Percentiles rank a stretch among this genome's conserved stretches.
These are phyloP conservation scores for Mortierella alpina DNA, from an alignment of 192 early-diverging fungal genomes.

Conservation along the genomic window DNA sequence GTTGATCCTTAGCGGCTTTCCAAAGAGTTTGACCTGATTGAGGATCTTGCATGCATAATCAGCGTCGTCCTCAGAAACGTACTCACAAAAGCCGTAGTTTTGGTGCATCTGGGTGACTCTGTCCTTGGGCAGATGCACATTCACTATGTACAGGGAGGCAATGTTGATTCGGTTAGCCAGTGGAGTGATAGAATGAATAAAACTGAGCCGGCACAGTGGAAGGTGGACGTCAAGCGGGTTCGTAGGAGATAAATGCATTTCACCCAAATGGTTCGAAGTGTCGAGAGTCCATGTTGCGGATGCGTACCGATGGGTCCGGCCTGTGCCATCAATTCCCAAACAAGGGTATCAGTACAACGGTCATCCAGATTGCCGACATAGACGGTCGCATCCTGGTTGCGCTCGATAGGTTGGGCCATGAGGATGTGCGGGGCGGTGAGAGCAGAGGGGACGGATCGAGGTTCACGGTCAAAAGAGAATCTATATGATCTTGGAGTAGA, in stretches of 20 bases:
- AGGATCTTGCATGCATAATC: slow-evolving; percentile 97
- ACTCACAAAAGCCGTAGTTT: slow-evolving; percentile 97
- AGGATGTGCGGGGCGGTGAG: slow-evolving; percentile 1
- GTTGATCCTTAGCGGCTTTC: slow-evolving; percentile 96
- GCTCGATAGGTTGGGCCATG: slow-evolving; percentile 67
- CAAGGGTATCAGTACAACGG: slow-evolving; percentile 87
- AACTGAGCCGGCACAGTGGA: background rate
- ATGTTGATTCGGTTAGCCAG: background rate
- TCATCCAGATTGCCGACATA: slow-evolving; percentile 99
- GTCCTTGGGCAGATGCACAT: slow-evolving; percentile 98
- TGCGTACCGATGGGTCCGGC: slow-evolving; percentile 89
- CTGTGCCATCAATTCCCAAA: slow-evolving; percentile 99
- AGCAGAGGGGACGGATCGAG: background rate
- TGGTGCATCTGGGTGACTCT: slow-evolving; percentile 93
- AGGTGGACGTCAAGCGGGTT: background rate
- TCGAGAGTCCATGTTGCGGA: background rate
- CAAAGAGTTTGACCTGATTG: slow-evolving; percentile 96
- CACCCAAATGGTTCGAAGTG: background rate
- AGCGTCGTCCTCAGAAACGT: slow-evolving; percentile 92
- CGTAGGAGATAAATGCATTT: background rate
- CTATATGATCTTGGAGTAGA: too few species aligned
- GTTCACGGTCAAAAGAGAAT: background rate
- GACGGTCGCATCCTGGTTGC: slow-evolving; percentile 97
- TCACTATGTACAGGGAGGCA: slow-evolving; percentile 61
- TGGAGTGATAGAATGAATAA: background rate